Evolutionary conservation across 139 green algal genomes (phyloP), one percentile per base, ranked within the genome.

Genomic region (Auxenochlorella pyrenoidosa): DNA sequence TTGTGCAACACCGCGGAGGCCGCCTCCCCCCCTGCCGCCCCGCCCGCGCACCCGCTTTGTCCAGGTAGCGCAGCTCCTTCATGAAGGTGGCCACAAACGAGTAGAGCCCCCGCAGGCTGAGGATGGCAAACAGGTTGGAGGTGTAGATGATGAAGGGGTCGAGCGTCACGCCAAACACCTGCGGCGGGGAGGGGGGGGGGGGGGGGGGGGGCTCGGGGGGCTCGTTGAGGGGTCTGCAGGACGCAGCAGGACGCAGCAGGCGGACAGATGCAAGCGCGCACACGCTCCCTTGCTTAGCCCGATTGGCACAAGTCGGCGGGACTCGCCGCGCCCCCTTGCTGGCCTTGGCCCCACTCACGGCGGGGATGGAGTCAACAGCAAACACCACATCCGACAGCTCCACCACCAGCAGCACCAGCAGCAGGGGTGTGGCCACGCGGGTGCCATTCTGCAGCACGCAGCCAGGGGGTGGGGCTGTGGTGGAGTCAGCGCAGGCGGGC

Each of bases 141-240:
- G 95, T 96, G 90, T 98, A 99, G 0, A 99, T 94, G 86, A 99
- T 98, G 92, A 99, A 99, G 18, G 97, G 97, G 94, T 99, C 97
- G 3, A 96, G 85, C 19, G 97, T 98, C 36, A 99, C 94, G 58
- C 96, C 97, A 94, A 99, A 99, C 30, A 99, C 95, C 90, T 86
- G 94, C 89, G 34, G 15, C 34, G 16, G 70, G 70, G n/a, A 34
- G 24, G n/a, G 15, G 16, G 68, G 2, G 68, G 68, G 15, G n/a
- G 19, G 36, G 36, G 21, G 12, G 34, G 34, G 36, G 6, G 70
- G 70, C 75, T n/a, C 44, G 8, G 51, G 44, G 4, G 76, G 47
- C 15, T 36, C 40, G 63, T 36, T 4, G 28, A 60, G 22, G 26
- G 3, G 73, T 6, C 40, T 22, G 21, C 73, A 54, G 24, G 40